These are phyloP conservation scores for Aureobasidium subglaciale DNA, from an alignment of 2,329 filamentous ascomycete genomes.

Conservation along the genomic window DNA sequence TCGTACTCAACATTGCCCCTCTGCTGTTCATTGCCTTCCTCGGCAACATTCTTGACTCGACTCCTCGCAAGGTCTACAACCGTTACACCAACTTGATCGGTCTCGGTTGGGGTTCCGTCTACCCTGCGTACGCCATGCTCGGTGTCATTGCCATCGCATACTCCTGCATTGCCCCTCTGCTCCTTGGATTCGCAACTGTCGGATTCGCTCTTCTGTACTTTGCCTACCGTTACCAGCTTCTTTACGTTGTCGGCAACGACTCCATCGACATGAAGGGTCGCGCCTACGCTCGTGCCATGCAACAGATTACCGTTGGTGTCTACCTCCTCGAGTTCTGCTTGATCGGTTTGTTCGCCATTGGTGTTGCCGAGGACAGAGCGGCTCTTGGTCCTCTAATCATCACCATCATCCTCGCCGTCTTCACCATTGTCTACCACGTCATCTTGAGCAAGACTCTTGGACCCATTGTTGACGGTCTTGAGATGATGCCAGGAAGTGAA, in stretches of 20 bases:
- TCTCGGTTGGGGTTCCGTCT: conserved; percentile 40
- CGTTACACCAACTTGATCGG: conserved; percentile 37
- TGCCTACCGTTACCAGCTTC: conserved; percentile 43
- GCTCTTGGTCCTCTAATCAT: conserved; percentile 36
- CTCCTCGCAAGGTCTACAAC: conserved; percentile 40
- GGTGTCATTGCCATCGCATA: conserved; percentile 38
- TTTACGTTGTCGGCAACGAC: conserved; percentile 41
- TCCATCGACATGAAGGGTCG: conserved; percentile 41
- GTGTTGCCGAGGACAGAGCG: conserved; percentile 25
- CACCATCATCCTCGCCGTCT: conserved; percentile 35
- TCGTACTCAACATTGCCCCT: conserved; percentile 11
- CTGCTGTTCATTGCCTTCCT: conserved; percentile 27
- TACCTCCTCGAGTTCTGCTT: conserved; percentile 44
- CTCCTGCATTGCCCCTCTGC: conserved; percentile 42
- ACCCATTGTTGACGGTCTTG: conserved; percentile 2
- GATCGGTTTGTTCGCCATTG: conserved; percentile 40
- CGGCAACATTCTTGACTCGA: conserved; percentile 32
- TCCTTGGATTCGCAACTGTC: conserved; percentile 39
- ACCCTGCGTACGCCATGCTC: conserved; percentile 42
- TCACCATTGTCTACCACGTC: conserved; percentile 37
- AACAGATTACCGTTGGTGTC: conserved; percentile 41
- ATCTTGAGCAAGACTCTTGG: conserved; percentile 27
- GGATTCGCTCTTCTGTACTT: conserved; percentile 40
- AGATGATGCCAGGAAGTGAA: conserved; percentile 21
- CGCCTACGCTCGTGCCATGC: conserved; percentile 40